Evolutionary conservation across 352 stramenopile species (phyloP), one percentile per base, ranked within the genome.

Genomic region (Globisporangium parvum): DNA sequence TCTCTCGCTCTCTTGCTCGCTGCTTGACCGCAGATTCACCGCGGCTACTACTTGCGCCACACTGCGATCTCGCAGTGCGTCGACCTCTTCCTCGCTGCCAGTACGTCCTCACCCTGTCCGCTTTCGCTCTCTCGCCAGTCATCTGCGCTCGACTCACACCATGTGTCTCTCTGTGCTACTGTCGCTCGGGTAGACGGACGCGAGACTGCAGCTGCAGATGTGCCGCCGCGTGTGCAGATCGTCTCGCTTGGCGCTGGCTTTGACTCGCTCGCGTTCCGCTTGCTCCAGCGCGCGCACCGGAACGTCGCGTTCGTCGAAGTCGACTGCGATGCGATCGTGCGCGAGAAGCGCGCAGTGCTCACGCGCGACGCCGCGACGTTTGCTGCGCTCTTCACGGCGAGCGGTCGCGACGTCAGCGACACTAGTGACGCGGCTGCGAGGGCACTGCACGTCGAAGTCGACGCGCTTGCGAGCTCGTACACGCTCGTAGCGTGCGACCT

Each of bases 21-120:
- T 51, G 23, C 35, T 47, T 12, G 23, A 24, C n/a, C 24, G 12
- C 57, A 91, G 80, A 88, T 91, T 51, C 80, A 91, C 62, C 78
- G 78, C 6, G 80, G 80, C 14, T 91, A 91, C 56, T 88, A 88
- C 58, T 55, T 91, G 47, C 77, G 80, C 23, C 78, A 88, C 47
- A 51, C 80, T 4, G 80, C 76, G 3, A 69, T 91, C 49, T 41
- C 63, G 23, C 69, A 73, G 35, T 80, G 73, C 46, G 73, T 91
- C 39, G 59, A 75, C 0, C 64, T 68, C 12, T 91, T 91, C 47
- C 65, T 91, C 47, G 31, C 10, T 41, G 47, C 26, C 18, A n/a
- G 28, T 31, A 8, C 39, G 28, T 12, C 50, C 3, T 20, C 26
- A 8, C 14, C 62, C 42, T 59, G 2, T 28, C 31, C 31, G 12